A percentile compares a stretch with the other conserved stretches of the same genome.
Conservation (phyloP, 139 green algal species). For the Gonium pectorale region DNA sequence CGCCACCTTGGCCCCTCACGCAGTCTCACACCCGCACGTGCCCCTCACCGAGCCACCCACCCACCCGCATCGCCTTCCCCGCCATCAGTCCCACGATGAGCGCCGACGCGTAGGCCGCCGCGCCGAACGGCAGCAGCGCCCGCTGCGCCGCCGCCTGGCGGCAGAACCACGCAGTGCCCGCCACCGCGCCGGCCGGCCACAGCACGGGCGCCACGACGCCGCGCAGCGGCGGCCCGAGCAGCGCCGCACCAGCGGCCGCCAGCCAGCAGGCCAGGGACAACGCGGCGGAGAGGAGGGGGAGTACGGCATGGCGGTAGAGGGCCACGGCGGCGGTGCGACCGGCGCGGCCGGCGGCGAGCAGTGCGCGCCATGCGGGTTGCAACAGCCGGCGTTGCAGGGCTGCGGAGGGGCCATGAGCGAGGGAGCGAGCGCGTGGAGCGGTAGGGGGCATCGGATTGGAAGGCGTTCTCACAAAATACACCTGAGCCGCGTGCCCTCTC, state of each 20-base stretch:
- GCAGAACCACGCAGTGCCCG: neutral
- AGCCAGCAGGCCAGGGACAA: no score
- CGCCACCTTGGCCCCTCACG: no score
- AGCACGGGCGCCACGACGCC: neutral
- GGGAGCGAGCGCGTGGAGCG: no score
- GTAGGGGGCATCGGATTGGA: no score
- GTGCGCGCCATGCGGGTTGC: no score
- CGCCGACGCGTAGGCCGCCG: neutral
- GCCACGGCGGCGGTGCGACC: neutral
- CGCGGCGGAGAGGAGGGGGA: no score
- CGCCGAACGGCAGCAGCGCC: neutral
- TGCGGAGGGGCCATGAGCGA: no score
- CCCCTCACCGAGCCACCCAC: neutral
- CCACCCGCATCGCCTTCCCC: conserved; percentile 26
- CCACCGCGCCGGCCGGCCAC: conserved; percentile 2
- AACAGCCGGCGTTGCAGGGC: no score
- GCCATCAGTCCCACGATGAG: neutral
- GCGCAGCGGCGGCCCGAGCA: neutral
- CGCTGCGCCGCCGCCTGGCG: neutral
- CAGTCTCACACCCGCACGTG: no score
- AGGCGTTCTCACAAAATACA: no score
- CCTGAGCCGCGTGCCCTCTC: no score
- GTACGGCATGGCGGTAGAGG: neutral
- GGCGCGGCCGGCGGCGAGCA: neutral
- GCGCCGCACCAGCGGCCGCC: no score